These are phyloP conservation scores for Neopestalotiopsis rosae DNA, from an alignment of 2,329 filamentous ascomycete genomes.

Conservation along the genomic window DNA sequence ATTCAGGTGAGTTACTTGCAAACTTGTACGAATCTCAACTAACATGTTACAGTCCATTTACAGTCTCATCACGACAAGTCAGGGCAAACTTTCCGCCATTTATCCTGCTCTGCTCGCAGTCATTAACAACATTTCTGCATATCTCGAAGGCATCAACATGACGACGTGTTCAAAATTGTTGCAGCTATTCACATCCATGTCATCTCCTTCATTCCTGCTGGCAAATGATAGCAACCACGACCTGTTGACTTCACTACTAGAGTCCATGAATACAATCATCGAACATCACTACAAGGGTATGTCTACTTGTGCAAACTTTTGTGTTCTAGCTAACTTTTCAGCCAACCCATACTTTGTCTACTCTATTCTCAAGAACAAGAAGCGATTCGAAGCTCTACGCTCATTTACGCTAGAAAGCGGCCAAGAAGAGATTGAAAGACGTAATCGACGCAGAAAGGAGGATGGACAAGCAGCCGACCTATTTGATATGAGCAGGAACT, in stretches of 20 bases:
- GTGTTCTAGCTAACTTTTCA: constrained; percentile 38
- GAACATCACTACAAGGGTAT: constrained; percentile 85
- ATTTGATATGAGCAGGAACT: constrained; percentile 57
- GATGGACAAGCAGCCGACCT: constrained; percentile 54
- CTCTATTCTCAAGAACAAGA: constrained; percentile 78
- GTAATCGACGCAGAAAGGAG: constrained; percentile 74
- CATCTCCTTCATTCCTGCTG: constrained; percentile 87
- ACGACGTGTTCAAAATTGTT: constrained; percentile 81
- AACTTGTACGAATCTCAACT: constrained; percentile 25
- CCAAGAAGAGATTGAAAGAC: constrained; percentile 86
- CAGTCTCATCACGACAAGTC: constrained; percentile 86
- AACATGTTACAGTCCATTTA: constrained; percentile 90
- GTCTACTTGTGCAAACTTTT: constrained; percentile 31
- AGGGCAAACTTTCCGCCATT: constrained; percentile 87
- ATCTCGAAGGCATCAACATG: constrained; percentile 77
- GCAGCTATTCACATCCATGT: constrained; percentile 91
- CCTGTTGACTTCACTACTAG: constrained; percentile 80
- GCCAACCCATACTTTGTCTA: constrained; percentile 85
- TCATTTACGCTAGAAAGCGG: constrained; percentile 91
- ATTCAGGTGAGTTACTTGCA: constrained; percentile 70
- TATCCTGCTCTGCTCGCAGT: constrained; percentile 92
- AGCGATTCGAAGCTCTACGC: constrained; percentile 82
- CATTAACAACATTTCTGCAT: constrained; percentile 90
- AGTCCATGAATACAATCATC: constrained; percentile 87
- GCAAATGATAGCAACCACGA: constrained; percentile 91